Evolutionary conservation across 2,329 filamentous ascomycete species (phyloP), one percentile per base, ranked within the genome.

Genomic region (Neonectria coccinea): DNA sequence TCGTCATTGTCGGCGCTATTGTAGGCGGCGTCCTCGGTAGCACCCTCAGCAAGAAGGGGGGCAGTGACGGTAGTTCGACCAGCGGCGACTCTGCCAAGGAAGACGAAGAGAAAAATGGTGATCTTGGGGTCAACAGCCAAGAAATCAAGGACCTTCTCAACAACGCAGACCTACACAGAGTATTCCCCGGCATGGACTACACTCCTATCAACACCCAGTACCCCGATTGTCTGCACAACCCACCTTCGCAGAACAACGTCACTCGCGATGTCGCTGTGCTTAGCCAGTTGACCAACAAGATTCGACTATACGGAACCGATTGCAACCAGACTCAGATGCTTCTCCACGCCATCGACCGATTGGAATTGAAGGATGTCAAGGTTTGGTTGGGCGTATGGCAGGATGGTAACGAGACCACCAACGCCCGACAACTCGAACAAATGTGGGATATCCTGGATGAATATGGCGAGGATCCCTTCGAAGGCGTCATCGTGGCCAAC

Each of bases 281-380:
- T 56, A 94, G 92, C 12, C 94, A 97, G 77, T 84, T 98, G 47
- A 97, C 94, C 64, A 94, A 97, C 76, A 90, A 89, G 3, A 87
- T 98, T 52, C 91, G 95, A 8, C 84, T 97, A 1, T 98, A 98
- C 77, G 95, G 95, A 54, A 98, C 93, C 12, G 95, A 98, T 81
- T 98, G 95, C 85, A 97, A 97, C 79, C 95, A 98, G 80, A 98
- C 95, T 0, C 88, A 97, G 78, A 96, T 98, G 92, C 88, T 97
- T 1, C 83, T 98, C 9, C 90, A 96, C 73, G 90, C 94, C 20
- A 91, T 98, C 71, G 84, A 92, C 62, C 86, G 86, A 55, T 85
- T 98, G 12, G 84, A 91, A 56, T 81, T 97, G 71, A 85, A 91
- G 61, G 83, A 83, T 2, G 89, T 97, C 82, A 97, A 97, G 78